These are phyloP conservation scores for Lactarius deliciosus DNA, from an alignment of 768 basidiomycete species.

Conservation along the genomic window DNA sequence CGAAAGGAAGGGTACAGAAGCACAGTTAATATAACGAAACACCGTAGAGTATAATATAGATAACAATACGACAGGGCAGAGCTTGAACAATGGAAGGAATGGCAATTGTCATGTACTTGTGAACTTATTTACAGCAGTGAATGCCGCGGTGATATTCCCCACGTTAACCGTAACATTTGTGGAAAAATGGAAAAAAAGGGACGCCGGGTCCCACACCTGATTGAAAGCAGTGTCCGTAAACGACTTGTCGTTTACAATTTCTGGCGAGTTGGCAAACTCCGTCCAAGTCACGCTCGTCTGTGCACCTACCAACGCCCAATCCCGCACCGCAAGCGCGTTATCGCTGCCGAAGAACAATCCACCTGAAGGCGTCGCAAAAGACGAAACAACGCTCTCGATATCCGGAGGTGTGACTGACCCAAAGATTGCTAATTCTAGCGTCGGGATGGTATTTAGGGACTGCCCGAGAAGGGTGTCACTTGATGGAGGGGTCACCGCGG, in stretches of 20 bases:
- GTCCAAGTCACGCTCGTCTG: conserved; percentile 50
- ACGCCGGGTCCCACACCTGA: conserved; percentile 49
- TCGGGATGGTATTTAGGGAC: conserved; percentile 48
- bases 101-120: conserved; percentile 17
- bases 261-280: conserved; percentile 48
- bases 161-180: conserved; percentile 37
- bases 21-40: neutral
- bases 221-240: conserved; percentile 47
- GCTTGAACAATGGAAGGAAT: neutral
- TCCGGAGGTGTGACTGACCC: conserved; percentile 53
- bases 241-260: conserved; percentile 52
- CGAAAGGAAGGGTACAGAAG: neutral
- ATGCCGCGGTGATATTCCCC: conserved; percentile 47
- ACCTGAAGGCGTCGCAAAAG: conserved; percentile 50
- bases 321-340: conserved; percentile 47
- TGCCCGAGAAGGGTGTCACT: conserved; percentile 41
- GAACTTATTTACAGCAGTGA: conserved; percentile 35
- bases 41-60: conserved; percentile 21
- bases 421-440: conserved; percentile 64
- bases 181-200: conserved; percentile 33
- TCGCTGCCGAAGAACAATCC: conserved; percentile 61
- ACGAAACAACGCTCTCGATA: conserved; percentile 47
- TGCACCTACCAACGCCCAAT: conserved; percentile 51
- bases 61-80: conserved; percentile 16
- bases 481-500: conserved; percentile 43